Percentiles rank a stretch among this genome's conserved stretches.
These are phyloP conservation scores for Gaertneriomyces sp. DNA, from an alignment of 192 early-diverging fungal genomes.

Conservation along the genomic window DNA sequence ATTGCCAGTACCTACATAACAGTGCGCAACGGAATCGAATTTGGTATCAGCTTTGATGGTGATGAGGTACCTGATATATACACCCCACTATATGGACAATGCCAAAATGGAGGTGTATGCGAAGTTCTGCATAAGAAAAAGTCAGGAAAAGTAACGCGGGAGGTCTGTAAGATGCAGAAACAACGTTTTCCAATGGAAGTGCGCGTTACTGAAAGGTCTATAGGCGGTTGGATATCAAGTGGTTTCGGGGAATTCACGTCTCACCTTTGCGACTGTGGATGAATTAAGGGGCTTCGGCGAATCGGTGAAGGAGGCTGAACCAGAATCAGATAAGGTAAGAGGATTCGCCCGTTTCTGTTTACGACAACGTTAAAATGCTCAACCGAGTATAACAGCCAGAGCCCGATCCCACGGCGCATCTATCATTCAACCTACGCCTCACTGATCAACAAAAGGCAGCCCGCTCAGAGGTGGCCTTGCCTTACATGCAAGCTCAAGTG, in stretches of 20 bases:
- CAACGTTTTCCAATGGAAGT: neutral
- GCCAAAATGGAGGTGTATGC: constrained; percentile 18
- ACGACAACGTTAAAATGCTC: neutral
- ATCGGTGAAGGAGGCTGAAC: too few species aligned
- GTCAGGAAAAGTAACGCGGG: constrained; percentile 44
- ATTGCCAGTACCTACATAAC: constrained; percentile 15
- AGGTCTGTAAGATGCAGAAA: constrained; percentile 8
- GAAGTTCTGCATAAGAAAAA: constrained; percentile 46
- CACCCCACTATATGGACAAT: constrained; percentile 13
- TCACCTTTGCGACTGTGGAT: constrained; percentile 10
- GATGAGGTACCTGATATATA: constrained; percentile 30
- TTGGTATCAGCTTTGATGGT: constrained; percentile 8
- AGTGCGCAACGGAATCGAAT: constrained; percentile 21
- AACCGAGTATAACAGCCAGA: neutral
- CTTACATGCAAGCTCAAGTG: constrained; percentile 68
- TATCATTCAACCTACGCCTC: constrained; percentile 79
- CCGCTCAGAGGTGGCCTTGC: constrained; percentile 71
- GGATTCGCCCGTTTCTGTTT: too few species aligned
- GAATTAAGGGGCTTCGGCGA: neutral
- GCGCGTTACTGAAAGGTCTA: neutral
- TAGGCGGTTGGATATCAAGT: neutral
- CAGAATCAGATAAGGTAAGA: too few species aligned
- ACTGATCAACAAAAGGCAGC: constrained; percentile 79
- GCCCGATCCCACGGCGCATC: constrained; percentile 67
- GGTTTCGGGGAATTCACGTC: neutral